A percentile compares a stretch with the other conserved stretches of the same genome.
Conservation (phyloP, 305 asterid species). For the Fraxinus dipetala region DNA sequence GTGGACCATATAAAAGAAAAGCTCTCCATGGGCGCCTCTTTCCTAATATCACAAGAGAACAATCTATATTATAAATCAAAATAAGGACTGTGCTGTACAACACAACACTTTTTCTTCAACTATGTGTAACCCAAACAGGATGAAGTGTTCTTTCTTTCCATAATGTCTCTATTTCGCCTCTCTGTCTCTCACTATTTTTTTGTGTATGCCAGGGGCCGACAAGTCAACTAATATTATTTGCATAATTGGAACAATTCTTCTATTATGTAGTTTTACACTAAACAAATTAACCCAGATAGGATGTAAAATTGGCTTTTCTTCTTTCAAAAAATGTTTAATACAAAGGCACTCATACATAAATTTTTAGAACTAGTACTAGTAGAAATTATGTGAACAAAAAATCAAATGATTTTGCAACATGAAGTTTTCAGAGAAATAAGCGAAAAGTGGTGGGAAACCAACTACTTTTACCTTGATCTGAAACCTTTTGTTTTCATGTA, state of each 20-base stretch:
- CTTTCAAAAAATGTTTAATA: neutral
- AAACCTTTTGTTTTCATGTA: neutral
- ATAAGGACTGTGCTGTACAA: neutral
- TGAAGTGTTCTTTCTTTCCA: neutral
- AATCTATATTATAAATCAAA: constrained; percentile 6
- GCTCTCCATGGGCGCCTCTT: constrained; percentile 99
- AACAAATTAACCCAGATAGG: neutral
- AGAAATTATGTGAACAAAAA: neutral
- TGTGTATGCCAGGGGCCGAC: neutral
- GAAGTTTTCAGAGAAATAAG: neutral
- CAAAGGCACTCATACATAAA: neutral
- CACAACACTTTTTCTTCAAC: neutral
- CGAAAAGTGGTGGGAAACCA: neutral
- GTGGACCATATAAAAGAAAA: constrained; percentile 95
- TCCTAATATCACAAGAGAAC: constrained; percentile 38
- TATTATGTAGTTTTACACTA: neutral
- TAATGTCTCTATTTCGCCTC: neutral
- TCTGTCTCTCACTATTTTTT: neutral
- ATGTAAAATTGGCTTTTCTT: neutral
- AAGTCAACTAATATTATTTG: neutral
- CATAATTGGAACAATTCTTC: neutral
- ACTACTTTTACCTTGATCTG: neutral
- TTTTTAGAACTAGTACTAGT: neutral
- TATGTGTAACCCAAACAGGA: neutral
- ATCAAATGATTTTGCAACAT: neutral